Evolutionary conservation across 768 basidiomycete species (phyloP), one percentile per base, ranked within the genome.

Genomic region (Macrolepiota dolichaula): DNA sequence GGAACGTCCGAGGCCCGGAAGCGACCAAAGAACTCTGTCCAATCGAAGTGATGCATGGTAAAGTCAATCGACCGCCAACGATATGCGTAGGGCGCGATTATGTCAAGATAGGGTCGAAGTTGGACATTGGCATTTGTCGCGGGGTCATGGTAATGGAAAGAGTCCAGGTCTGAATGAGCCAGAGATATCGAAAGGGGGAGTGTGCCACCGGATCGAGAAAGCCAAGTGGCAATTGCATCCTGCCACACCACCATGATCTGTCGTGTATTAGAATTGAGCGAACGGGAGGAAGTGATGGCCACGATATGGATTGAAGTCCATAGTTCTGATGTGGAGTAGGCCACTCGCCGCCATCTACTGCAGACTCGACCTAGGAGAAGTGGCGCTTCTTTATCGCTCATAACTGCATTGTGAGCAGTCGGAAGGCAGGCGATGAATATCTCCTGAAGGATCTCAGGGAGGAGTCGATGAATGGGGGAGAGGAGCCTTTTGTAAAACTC

Each of bases 281-380:
- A n/a, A 7, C 40, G 4, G 4, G 13, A n/a, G 40, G 40, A n/a
- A 42, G 40, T 13, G 50, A 12, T 44, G 5, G 54, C 12, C 2
- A 55, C 52, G 27, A 53, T 53, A 9, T 53, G 52, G 29, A 53
- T 53, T 12, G 52, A 53, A 19, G 52, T n/a, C 52, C 52, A 53
- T 9, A 53, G 52, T 1, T 27, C 29, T 10, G 24, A 29, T 19
- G 52, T 53, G 10, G n/a, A 22, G 29, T 27, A 25, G 9, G 52
- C 52, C 9, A 53, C 25, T 27, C n/a, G 29, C 17, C 52, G n/a
- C 52, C 52, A 53, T 17, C 27, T 42, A 40, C 40, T 42, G 12
- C 40, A n/a, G n/a, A n/a, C n/a, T n/a, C n/a, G n/a, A n/a, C n/a
- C n/a, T n/a, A n/a, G n/a, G n/a, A n/a, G n/a, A 42, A 42, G 9